Base-by-base conservation (phyloP, 2,329 filamentous ascomycete genomes). In the Raffaelea ambrosiae region DNA sequence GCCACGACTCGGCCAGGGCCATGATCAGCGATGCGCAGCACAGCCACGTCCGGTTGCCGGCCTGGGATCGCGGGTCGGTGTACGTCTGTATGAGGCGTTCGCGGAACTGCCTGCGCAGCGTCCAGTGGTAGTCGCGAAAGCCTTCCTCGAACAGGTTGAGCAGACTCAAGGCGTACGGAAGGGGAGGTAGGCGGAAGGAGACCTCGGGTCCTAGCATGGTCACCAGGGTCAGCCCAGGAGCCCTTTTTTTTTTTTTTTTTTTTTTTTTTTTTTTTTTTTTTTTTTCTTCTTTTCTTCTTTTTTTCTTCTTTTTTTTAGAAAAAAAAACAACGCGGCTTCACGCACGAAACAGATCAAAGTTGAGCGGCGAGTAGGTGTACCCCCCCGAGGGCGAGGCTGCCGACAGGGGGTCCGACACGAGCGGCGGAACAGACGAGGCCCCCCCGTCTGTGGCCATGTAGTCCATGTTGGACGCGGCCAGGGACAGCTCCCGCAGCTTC, bases 41-140 rank as follows among this genome's bases (percentile, higher is more conserved):
- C 3, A 55, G 46, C 54, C 54, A 56, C 31, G 53, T 54, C 10
- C 53, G 43, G 31, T 56, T 53, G n/a, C 47, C 26, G 2, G 49
- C 47, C 31, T 56, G 54, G 7, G 53, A 53, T 11, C 13, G 20
- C 5, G 53, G 53, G 16, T 52, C 44, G 5, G 53, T 47, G n/a
- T 56, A 54, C 3, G 49, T 55, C 42, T 46, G 21, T 2, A 48
- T n/a, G 1, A 55, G 43, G 11, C 51, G 41, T 13, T 53, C 44
- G 1, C 43, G 48, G 18, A 56, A 56, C 3, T 20, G 40, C 40
- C 48, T 50, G 5, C 54, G 48, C 8, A 52, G 47, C 23, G 49
- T 52, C 49, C 51, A 56, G 40, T 56, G 54, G n/a, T 55, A 56
- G 23, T 54, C 54, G 31, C 54, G 46, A 21, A 55, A 56, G 5